Base-by-base conservation (phyloP, 2,329 filamentous ascomycete species). In the Ophiocordyceps polyrhachis-furcata region DNA sequence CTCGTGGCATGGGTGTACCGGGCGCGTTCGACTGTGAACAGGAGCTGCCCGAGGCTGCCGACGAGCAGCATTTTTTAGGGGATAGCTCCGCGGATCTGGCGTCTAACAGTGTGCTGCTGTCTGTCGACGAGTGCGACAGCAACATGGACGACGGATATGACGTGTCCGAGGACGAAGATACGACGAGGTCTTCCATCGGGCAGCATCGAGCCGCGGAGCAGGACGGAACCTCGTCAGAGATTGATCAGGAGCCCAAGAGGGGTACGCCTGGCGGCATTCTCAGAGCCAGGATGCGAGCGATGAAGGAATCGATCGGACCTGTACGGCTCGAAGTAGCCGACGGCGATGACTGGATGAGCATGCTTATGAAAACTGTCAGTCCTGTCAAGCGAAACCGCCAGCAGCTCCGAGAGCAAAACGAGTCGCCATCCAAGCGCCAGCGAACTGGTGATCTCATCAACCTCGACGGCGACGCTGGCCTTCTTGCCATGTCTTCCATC, bases 321-420 rank as follows among this genome's bases (percentile, higher is more conserved):
- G 58, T 71, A 21, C 74, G 70, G 51, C 65, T 76, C 44, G 73
- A 78, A 50, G 73, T 81, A 47, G 68, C 74, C 32, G 72, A 75
- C 50, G 83, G 81, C 45, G 84, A 88, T 48, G 83, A 94, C 58
- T 98, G 91, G 91, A 82, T 87, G 52, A 83, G 91, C 53, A 88
- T 95, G 66, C 71, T 98, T 50, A 84, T 87, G 59, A 87, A 87
- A 52, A 96, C 91, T 6, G 86, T 96, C 53, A 94, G 86, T 56
- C 89, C 91, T 6, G 79, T 84, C 57, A 96, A 96, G 67, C 81
- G 91, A 56, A 83, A 95, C 64, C 83, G 89, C 47, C 81, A 80
- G 25, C 68, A 91, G 31, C 70, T 80, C 38, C 71, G 69, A 53
- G 71, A 69, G 23, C 56, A 73, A 64, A 63, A 79, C 70, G 67